phyloP scores from a whole-genome alignment of 1,284 basidiomycete genomes.

The Rhodotorula sp. region DNA sequence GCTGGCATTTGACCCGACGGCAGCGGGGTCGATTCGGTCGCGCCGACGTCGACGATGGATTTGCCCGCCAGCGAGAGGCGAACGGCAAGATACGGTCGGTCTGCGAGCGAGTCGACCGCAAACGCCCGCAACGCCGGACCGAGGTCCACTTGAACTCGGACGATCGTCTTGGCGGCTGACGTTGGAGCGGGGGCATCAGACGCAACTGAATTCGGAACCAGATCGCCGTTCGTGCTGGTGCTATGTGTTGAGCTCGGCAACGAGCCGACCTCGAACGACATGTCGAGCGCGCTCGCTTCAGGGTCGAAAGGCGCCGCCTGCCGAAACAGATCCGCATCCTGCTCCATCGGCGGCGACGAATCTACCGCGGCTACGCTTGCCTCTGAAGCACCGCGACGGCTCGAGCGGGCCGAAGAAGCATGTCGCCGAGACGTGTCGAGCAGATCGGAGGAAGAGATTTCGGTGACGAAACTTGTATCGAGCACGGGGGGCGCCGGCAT shows the following conservation, averaged over 20 bases:
- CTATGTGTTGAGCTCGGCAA: not conserved
- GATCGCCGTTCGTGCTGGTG: not conserved
- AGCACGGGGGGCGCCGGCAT: conserved; percentile 22
- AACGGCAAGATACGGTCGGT: conserved; percentile 7
- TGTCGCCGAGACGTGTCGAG: not conserved
- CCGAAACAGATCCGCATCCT: conserved; percentile 16
- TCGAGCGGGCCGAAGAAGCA: not conserved
- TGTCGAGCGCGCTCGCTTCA: not conserved
- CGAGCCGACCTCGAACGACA: not conserved
- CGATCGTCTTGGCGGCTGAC: not conserved
- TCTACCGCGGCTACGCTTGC: not conserved
- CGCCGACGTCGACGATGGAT: not conserved
- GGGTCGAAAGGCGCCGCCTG: not conserved
- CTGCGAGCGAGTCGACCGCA: not conserved
- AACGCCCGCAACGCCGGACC: not conserved
- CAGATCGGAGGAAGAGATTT: not conserved
- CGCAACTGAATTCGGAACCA: not conserved
- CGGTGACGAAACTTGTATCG: conserved; percentile 8
- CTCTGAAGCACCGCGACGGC: not conserved
- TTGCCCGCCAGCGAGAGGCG: not conserved
- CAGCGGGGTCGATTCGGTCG: not conserved
- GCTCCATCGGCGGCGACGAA: not conserved
- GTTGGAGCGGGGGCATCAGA: too few species aligned
- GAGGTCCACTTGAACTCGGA: not conserved
- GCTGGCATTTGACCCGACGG: not conserved